These are phyloP conservation scores for Vigna hirtella DNA, from an alignment of 306 rosid species.

Conservation along the genomic window DNA sequence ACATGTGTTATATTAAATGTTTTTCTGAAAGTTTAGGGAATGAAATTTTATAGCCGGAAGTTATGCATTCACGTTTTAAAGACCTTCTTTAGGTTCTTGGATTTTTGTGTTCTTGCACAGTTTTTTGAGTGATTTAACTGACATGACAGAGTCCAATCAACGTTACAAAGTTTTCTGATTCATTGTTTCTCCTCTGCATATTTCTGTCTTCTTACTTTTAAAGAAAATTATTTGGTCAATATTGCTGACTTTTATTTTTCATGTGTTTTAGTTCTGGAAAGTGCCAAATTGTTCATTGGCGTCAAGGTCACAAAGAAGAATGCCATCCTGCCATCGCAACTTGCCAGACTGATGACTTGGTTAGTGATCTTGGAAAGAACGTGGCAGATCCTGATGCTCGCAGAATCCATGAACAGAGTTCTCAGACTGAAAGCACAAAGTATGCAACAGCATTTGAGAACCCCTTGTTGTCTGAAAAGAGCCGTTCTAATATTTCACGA, in stretches of 20 bases:
- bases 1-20: neutral
- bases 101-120: constrained; percentile 16
- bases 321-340: constrained; percentile 63
- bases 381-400: constrained; percentile 44
- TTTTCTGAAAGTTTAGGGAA: neutral
- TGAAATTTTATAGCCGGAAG: constrained; percentile 1
- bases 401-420: constrained; percentile 44
- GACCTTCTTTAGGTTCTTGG: neutral
- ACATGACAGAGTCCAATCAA: neutral
- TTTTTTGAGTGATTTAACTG: constrained; percentile 4
- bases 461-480: constrained; percentile 38
- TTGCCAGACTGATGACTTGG: constrained; percentile 34
- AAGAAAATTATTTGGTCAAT: neutral
- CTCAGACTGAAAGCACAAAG: constrained; percentile 39
- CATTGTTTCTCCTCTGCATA: neutral
- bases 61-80: constrained; percentile 1
- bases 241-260: constrained; percentile 17
- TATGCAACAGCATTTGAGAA: constrained; percentile 38
- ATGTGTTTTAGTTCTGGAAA: constrained; percentile 74
- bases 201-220: neutral
- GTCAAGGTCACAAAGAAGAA: constrained; percentile 84
- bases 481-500: constrained; percentile 42
- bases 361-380: constrained; percentile 48
- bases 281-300: constrained; percentile 92
- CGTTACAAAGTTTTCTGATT: neutral